Base-by-base conservation (phyloP, 768 basidiomycete species). In the Crucibulum laeve region DNA sequence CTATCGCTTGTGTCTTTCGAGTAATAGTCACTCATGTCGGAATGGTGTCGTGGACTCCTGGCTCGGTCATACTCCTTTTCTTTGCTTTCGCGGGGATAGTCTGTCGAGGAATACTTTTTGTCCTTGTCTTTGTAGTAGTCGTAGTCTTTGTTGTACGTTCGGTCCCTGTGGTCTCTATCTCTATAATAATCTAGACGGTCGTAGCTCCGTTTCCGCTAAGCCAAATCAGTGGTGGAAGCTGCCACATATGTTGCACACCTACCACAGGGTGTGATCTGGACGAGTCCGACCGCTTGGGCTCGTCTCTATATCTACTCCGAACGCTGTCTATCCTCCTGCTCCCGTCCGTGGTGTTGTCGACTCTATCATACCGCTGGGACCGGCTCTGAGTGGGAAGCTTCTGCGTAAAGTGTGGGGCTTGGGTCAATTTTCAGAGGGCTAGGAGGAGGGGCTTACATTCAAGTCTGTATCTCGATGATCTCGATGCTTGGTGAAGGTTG, bases 111-210 rank as follows among this genome's bases (percentile, higher is more conserved):
- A 21, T 28, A 38, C 10, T 30, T 24, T 11, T 17, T 30, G 4
- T 15, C 44, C 18, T 48, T 47, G 37, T 42, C 40, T 10, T 37
- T 46, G 15, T 45, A 39, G 17, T 46, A 50, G 30, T 23, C 43
- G 46, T 42, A 28, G 50, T 41, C 39, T 34, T 26, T 40, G 18
- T 41, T 40, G 10, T 40, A 32, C 17, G 44, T 25, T 17, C 46
- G 38, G 13, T 50, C 46, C 21, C 45, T 25, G 35, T 53, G 42
- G 13, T 51, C 49, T 50, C 56, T 17, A 35, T 56, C 51, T 11
- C 44, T 35, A 5, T 55, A 36, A 22, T 35, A 22, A n/a, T 36
- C 32, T 6, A 36, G 24, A 10, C 33, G 42, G 19, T 43, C 42
- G n/a, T 36, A 17, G 19, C 42, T 43, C 24, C 42, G 5, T 22